Evolutionary conservation across 306 rosid species (phyloP), one percentile per base, ranked within the genome.

Genomic region (Dryas drummondii): DNA sequence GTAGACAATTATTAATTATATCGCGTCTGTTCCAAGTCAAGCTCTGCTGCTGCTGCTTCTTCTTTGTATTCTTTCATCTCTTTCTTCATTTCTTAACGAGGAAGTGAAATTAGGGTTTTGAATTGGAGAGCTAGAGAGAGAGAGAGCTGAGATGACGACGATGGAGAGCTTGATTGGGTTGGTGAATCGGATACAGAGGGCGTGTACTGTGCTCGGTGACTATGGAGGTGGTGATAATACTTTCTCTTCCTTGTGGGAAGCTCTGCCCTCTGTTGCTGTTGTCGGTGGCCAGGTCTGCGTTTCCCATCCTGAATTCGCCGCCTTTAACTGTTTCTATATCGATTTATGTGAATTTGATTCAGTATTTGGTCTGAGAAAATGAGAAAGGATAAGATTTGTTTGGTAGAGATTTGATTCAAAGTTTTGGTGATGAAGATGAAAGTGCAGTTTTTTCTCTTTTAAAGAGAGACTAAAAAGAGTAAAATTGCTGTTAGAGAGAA

Each of bases 131-230:
- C 48, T 1, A 19, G 27, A 46, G 64, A 5, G 47, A 60, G 2
- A 19, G 42, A 46, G 64, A 48, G 49, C 27, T 65, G 40, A 61
- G 76, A 91, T 91, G 98, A 47, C 94, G 69, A 87, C 90, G 46
- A 94, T 94, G 99, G 97, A 90, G 82, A 94, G 97, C 85, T 94
- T 94, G 88, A 94, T 94, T 60, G 97, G 97, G 0, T 69, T 94
- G 83, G 99, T 94, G 37, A 94, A 94, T 76, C 78, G 99, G 68
- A 94, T 94, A 44, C 99, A 94, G 83, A 83, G 92, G 47, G 97
- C 97, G 12, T 94, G 99, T 82, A 94, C 99, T 54, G 84, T 79
- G 48, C 97, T 94, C 37, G 99, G 97, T 3, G 99, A 94, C 85
- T 90, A 94, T 80, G 97, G 97, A 22, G 99, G 88, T 4, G 82